Evolutionary conservation across 768 basidiomycete genomes (phyloP), one percentile per base, ranked within the genome.

Genomic region (Lactifluus piperatus): DNA sequence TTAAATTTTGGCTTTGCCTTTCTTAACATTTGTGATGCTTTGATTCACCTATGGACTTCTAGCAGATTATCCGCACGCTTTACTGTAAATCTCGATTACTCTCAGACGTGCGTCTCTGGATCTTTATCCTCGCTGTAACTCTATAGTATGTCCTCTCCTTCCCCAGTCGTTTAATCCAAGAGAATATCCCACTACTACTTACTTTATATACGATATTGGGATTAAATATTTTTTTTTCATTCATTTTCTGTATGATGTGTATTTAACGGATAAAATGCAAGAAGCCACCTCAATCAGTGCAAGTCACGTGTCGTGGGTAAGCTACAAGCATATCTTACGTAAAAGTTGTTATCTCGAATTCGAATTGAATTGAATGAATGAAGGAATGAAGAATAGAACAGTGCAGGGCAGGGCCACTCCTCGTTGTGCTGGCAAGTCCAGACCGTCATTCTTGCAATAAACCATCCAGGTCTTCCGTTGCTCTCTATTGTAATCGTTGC

Each of bases 21-120:
- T 54, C 13, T n/a, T 43, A 43, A 29, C 50, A 43, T 41, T 34
- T 41, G 54, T 29, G 49, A 56, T 61, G 54, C 55, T 56, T n/a
- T 56, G 54, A 56, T 46, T 43, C 51, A 51, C 26, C 51, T 51
- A 14, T 37, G 54, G 49, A 46, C 59, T 43, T 29, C 1, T 29
- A 11, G 32, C 39, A 57, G 20, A 49, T 27, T 20, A 26, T 37
- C 39, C 29, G 32, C 30, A 51, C 59, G 44, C 44, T 52, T 51
- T 61, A 58, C 41, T 51, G 55, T 61, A 61, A 54, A 52, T 20
- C 34, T 60, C 24, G 45, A 51, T 36, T 56, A 60, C 37, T 60
- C 49, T 54, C 54, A 29, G 49, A 29, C 53, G 24, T 49, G 34
- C 49, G 36, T 22, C 46, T 18, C 20, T 49, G 46, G 52, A 27